phyloP scores from a whole-genome alignment of 805 yeast genomes.

The Wickerhamiella qilinensis region DNA sequence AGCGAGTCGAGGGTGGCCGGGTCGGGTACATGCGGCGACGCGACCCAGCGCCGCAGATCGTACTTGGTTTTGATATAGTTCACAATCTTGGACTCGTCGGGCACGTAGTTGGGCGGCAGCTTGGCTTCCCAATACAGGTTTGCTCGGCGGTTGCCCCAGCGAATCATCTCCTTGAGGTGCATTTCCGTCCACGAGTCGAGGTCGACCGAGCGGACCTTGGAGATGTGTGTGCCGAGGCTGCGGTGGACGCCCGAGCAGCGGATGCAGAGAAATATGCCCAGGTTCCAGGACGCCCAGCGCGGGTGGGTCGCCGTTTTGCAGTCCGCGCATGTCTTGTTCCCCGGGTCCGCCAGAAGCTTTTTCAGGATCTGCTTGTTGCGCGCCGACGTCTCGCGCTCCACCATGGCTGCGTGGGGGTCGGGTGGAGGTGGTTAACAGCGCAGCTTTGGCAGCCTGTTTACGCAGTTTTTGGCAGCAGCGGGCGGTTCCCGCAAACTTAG shows the following conservation, averaged over 20 bases:
- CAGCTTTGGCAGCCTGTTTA: too few relatives aligned
- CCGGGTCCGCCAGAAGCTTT: slow-evolving; percentile 58
- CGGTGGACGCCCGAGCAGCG: slow-evolving; percentile 89
- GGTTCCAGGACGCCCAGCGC: slow-evolving; percentile 94
- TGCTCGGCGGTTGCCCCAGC: slow-evolving; percentile 74
- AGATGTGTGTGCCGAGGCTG: slow-evolving; percentile 88
- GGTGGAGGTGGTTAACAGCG: too few relatives aligned
- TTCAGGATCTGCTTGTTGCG: slow-evolving; percentile 56
- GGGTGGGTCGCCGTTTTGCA: slow-evolving; percentile 85
- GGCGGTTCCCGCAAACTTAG: neutral
- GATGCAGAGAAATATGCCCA: slow-evolving; percentile 86
- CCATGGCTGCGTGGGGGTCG: neutral
- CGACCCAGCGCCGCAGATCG: slow-evolving; percentile 77
- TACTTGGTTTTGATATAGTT: slow-evolving; percentile 86
- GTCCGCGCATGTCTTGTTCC: slow-evolving; percentile 74
- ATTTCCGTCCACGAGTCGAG: slow-evolving; percentile 94
- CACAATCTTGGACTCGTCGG: slow-evolving; percentile 72
- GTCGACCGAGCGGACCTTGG: slow-evolving; percentile 85
- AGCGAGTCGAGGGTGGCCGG: slow-evolving; percentile 29
- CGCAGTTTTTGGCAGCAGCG: too few relatives aligned
- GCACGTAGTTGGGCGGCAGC: slow-evolving; percentile 53
- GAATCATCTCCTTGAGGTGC: slow-evolving; percentile 64
- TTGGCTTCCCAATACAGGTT: slow-evolving; percentile 75
- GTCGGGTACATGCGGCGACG: slow-evolving; percentile 36
- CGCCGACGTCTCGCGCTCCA: slow-evolving; percentile 22